A percentile compares a stretch with the other conserved stretches of the same genome.
phyloP scores from a whole-genome alignment of 2,329 filamentous ascomycete species.

The Ceratocystis destructans region DNA sequence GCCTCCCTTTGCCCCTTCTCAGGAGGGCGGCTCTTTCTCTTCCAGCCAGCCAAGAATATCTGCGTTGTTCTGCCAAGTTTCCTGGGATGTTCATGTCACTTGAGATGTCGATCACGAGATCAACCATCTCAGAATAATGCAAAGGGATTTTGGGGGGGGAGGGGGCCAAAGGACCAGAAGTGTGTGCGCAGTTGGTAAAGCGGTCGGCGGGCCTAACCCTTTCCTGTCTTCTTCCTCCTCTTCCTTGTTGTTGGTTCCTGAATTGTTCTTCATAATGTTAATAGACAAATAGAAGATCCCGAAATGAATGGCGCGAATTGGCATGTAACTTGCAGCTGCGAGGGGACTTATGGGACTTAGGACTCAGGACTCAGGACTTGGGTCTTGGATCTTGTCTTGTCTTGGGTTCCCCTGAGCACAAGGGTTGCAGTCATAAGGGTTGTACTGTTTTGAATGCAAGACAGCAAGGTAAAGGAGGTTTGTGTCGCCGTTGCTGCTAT shows the following conservation, averaged over 20 bases:
- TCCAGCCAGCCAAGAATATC: neutral
- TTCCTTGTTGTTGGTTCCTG: too few species aligned
- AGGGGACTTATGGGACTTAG: neutral
- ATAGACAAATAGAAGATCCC: neutral
- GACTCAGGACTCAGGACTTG: too few species aligned
- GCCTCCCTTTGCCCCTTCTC: neutral
- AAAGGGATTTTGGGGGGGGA: neutral
- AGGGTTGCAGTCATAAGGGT: neutral
- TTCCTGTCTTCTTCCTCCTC: neutral
- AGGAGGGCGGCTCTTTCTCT: neutral
- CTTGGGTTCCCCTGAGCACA: neutral
- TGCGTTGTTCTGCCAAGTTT: neutral
- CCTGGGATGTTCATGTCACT: neutral
- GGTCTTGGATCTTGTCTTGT: too few species aligned
- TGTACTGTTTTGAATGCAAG: neutral
- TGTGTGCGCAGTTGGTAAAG: neutral
- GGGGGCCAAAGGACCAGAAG: neutral
- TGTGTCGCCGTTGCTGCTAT: neutral
- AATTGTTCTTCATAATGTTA: neutral
- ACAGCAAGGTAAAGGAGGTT: neutral
- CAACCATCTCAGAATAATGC: neutral
- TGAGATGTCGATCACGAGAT: conserved; percentile 5
- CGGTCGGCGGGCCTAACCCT: neutral
- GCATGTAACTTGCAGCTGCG: neutral
- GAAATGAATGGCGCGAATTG: neutral